Conservation (phyloP, 306 rosid species). For the Vigna trinervia region DNA sequence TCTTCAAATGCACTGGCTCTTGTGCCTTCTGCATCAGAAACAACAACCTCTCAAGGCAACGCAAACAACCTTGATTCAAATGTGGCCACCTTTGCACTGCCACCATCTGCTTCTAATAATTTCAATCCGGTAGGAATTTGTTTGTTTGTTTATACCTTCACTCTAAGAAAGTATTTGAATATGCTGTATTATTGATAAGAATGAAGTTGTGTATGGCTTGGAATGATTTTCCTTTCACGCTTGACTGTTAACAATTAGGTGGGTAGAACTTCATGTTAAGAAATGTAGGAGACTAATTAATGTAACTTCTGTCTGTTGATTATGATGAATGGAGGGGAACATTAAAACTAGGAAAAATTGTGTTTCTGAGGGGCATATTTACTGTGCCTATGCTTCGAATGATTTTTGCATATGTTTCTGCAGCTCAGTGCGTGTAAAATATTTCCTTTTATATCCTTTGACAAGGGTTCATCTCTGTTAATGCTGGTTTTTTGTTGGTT, state of each 20-base stretch:
- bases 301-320: constrained; percentile 6
- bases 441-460: background rate
- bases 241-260: constrained; percentile 2
- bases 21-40: constrained; percentile 59
- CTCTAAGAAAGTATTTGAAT: constrained; percentile 1
- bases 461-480: constrained; percentile 9
- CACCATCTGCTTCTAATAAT: constrained; percentile 49
- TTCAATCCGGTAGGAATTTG: constrained; percentile 58
- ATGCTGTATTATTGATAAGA: background rate
- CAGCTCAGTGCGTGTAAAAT: background rate
- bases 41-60: constrained; percentile 52
- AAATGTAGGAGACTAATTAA: background rate
- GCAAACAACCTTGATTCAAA: constrained; percentile 48
- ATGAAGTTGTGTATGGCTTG: background rate
- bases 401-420: constrained; percentile 11
- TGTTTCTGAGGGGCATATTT: background rate
- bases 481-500: constrained; percentile 29
- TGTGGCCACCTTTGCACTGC: constrained; percentile 47
- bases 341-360: background rate
- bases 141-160: constrained; percentile 4
- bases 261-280: constrained; percentile 12
- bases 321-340: constrained; percentile 13
- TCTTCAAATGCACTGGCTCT: constrained; percentile 67
- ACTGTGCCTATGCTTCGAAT: background rate
- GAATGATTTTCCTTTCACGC: background rate